These are phyloP conservation scores for Aureobasidium subglaciale DNA, from an alignment of 2,329 filamentous ascomycete genomes.

Conservation along the genomic window DNA sequence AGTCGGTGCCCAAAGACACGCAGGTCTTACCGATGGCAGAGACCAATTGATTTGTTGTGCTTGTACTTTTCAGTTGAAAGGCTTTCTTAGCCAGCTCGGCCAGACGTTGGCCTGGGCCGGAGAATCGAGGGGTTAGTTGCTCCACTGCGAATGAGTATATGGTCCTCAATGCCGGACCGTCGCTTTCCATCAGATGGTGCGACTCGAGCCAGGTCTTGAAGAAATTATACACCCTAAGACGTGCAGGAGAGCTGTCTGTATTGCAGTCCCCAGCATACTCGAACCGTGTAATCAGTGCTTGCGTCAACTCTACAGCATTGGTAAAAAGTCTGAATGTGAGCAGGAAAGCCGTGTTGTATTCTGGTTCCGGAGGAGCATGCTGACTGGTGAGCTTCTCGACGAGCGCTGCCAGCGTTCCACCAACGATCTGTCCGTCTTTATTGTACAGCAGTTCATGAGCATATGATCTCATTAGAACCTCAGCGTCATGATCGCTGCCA, in stretches of 20 bases:
- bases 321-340: conserved; percentile 93
- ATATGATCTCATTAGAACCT: conserved; percentile 83
- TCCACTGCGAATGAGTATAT: conserved; percentile 75
- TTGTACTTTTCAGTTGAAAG: conserved; percentile 39
- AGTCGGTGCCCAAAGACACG: conserved; percentile 63
- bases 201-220: conserved; percentile 97
- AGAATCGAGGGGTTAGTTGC: conserved; percentile 61
- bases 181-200: conserved; percentile 81
- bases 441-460: conserved; percentile 88
- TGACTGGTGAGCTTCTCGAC: conserved; percentile 93
- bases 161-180: conserved; percentile 65
- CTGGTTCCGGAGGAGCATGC: conserved; percentile 82
- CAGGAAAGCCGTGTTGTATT: conserved; percentile 92
- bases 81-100: conserved; percentile 68
- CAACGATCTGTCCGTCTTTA: conserved; percentile 90
- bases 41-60: conserved; percentile 47
- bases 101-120: conserved; percentile 72
- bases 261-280: conserved; percentile 80
- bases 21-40: conserved; percentile 86
- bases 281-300: conserved; percentile 81
- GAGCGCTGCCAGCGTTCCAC: conserved; percentile 80
- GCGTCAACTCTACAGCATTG: conserved; percentile 68
- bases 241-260: conserved; percentile 69
- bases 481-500: conserved; percentile 61
- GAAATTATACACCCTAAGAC: conserved; percentile 87